phyloP scores from a whole-genome alignment of 257 asterid genomes.

The Ilex aquifolium region DNA sequence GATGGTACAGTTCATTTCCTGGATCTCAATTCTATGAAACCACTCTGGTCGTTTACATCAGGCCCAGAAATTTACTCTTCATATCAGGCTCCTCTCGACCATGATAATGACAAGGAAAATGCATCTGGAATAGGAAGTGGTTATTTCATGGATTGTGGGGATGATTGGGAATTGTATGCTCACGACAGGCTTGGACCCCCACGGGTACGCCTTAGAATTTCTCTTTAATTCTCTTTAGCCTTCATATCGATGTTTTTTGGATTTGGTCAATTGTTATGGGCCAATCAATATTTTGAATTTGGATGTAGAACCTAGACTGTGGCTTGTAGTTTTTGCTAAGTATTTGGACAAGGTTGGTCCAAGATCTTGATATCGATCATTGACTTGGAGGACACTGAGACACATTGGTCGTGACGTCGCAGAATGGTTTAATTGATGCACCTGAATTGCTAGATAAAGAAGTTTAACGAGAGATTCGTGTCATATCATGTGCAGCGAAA shows the following conservation, averaged over 20 bases:
- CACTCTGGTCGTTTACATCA: constrained; percentile 84
- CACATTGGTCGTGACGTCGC: too few species aligned
- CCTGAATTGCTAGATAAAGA: too few species aligned
- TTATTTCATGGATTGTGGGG: constrained; percentile 85
- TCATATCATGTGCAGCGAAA: too few species aligned
- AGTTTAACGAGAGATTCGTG: too few species aligned
- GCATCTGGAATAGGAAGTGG: constrained; percentile 44
- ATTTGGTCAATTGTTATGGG: too few species aligned
- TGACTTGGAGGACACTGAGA: too few species aligned
- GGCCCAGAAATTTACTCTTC: constrained; percentile 82
- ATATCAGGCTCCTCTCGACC: constrained; percentile 57
- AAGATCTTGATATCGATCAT: too few species aligned
- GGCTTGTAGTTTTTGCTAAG: not conserved
- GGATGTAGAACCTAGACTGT: not conserved
- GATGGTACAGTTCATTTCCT: constrained; percentile 72
- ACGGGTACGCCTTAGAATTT: constrained; percentile 39
- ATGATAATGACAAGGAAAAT: constrained; percentile 38
- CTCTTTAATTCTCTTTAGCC: constrained; percentile 1
- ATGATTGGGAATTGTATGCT: constrained; percentile 81
- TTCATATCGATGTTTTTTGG: not conserved
- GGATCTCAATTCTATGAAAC: constrained; percentile 59
- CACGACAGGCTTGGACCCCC: constrained; percentile 63
- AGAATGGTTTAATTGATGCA: too few species aligned
- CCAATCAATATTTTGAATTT: not conserved
- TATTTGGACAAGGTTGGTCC: not conserved